Conservation (phyloP, 805 yeast genomes). For the Candida dajiaensis region DNA sequence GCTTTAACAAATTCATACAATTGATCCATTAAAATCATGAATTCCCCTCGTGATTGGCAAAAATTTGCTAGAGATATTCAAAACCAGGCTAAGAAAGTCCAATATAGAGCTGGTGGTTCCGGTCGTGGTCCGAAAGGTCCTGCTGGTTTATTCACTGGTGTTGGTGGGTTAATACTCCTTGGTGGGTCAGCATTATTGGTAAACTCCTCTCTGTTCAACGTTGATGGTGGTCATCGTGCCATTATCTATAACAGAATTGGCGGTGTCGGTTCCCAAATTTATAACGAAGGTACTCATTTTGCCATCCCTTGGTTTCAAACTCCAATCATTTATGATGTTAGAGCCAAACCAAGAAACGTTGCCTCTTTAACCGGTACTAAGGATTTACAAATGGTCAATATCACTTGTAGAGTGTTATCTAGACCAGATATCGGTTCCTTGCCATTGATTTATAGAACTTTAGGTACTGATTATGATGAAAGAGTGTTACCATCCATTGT, state of each 20-base stretch:
- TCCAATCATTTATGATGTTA: conserved; percentile 87
- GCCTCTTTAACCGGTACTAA: conserved; percentile 96
- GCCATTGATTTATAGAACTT: conserved; percentile 83
- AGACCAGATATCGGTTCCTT: conserved; percentile 76
- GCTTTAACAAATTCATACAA: conserved; percentile 3
- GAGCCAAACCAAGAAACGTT: conserved; percentile 96
- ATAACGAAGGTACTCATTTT: conserved; percentile 92
- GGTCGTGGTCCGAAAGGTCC: conserved; percentile 33
- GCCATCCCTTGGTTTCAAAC: conserved; percentile 93
- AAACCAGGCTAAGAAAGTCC: conserved; percentile 37
- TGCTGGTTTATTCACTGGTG: conserved; percentile 52
- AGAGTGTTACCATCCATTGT: conserved; percentile 97
- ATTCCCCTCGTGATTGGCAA: conserved; percentile 41
- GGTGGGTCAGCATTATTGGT: conserved; percentile 51
- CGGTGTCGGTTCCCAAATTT: conserved; percentile 80
- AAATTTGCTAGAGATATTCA: conserved; percentile 46
- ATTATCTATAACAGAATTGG: conserved; percentile 82
- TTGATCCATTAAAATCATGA: conserved; percentile 9
- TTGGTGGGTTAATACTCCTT: conserved; percentile 52
- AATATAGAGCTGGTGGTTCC: conserved; percentile 32
- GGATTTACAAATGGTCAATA: conserved; percentile 98
- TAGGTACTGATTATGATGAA: conserved; percentile 94
- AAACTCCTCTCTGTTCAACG: conserved; percentile 65
- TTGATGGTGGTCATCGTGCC: conserved; percentile 99
- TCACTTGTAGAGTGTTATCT: conserved; percentile 95